Evolutionary conservation across 73 alveolate genomes (phyloP).

Genomic region (Paraurostyla sp.): DNA sequence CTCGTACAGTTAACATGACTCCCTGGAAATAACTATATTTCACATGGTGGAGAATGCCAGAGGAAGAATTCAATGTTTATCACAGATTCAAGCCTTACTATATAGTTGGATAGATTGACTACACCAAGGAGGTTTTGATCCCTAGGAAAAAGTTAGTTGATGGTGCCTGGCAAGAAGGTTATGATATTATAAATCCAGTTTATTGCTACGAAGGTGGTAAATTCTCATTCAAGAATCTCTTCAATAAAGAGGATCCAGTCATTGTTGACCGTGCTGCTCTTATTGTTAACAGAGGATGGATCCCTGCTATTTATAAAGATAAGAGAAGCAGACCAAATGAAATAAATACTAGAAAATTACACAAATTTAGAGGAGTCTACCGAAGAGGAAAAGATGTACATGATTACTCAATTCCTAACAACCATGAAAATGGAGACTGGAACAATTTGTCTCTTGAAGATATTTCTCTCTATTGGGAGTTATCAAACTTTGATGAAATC

Average conservation of each 20-base stretch:
- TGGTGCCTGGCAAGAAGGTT: conserved; percentile 53
- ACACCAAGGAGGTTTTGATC: conserved; percentile 71
- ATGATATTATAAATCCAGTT: conserved; percentile 69
- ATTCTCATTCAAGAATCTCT: conserved; percentile 17
- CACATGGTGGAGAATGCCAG: conserved; percentile 85
- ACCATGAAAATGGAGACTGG: conserved; percentile 75
- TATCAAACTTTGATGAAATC: conserved; percentile 70
- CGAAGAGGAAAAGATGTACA: conserved; percentile 68
- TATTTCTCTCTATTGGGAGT: conserved; percentile 77
- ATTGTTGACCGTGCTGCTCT: conserved; percentile 69
- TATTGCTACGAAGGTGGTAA: conserved; percentile 80
- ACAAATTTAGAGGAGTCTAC: conserved; percentile 63
- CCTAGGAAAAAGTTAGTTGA: conserved; percentile 35
- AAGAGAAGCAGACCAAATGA: conserved; percentile 72
- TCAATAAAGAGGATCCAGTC: conserved; percentile 9
- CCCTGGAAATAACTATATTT: conserved; percentile 63
- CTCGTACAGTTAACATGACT: conserved; percentile 40
- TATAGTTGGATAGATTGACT: conserved; percentile 70
- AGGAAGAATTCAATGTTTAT: conserved; percentile 61
- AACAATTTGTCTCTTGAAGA: conserved; percentile 75
- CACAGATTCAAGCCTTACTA: conserved; percentile 76
- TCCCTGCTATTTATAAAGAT: conserved; percentile 69
- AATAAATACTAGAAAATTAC: conserved; percentile 61
- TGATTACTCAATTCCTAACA: conserved; percentile 67
- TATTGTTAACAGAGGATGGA: conserved; percentile 80